Evolutionary conservation across 1,139 yeast genomes (phyloP).

Genomic region (Arxiozyma bovina): DNA sequence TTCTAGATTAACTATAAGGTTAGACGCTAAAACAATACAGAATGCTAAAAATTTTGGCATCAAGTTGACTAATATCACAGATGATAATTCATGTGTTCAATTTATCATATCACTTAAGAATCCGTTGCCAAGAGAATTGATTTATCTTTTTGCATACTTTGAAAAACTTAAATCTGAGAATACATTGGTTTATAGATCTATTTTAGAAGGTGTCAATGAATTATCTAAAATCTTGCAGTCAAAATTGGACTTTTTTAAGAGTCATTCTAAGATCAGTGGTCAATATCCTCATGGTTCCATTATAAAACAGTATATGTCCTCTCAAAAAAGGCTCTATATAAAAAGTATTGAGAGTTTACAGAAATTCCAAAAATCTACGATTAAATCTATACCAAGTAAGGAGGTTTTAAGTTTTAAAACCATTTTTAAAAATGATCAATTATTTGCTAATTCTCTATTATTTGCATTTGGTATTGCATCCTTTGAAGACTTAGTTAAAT

Average conservation of each 20-base stretch:
- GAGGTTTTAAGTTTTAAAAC: slow-evolving; percentile 48
- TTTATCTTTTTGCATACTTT: slow-evolving; percentile 28
- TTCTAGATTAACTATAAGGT: slow-evolving; percentile 49
- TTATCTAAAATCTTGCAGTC: slow-evolving; percentile 44
- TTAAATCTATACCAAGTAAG: slow-evolving; percentile 32
- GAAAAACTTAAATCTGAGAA: slow-evolving; percentile 25
- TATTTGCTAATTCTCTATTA: slow-evolving; percentile 48
- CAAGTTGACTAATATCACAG: slow-evolving; percentile 10
- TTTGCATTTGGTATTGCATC: slow-evolving; percentile 49
- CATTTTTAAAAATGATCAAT: slow-evolving; percentile 46
- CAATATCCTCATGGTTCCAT: slow-evolving; percentile 29
- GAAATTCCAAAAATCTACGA: slow-evolving; percentile 42
- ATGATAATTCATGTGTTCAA: slow-evolving; percentile 20
- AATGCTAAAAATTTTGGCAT: slow-evolving; percentile 19
- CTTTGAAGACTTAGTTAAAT: slow-evolving; percentile 43
- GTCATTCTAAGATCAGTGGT: slow-evolving; percentile 16
- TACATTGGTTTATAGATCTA: slow-evolving; percentile 25
- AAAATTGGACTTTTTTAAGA: slow-evolving; percentile 33
- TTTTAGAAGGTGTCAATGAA: slow-evolving; percentile 35
- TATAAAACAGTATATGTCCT: slow-evolving; percentile 34
- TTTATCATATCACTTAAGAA: slow-evolving; percentile 15
- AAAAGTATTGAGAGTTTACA: slow-evolving; percentile 41
- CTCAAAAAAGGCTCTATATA: slow-evolving; percentile 44
- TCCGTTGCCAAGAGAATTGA: slow-evolving; percentile 25
- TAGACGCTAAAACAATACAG: slow-evolving; percentile 31